These are phyloP conservation scores for Exserohilum rostratum DNA, from an alignment of 2,329 filamentous ascomycete species.

Conservation along the genomic window DNA sequence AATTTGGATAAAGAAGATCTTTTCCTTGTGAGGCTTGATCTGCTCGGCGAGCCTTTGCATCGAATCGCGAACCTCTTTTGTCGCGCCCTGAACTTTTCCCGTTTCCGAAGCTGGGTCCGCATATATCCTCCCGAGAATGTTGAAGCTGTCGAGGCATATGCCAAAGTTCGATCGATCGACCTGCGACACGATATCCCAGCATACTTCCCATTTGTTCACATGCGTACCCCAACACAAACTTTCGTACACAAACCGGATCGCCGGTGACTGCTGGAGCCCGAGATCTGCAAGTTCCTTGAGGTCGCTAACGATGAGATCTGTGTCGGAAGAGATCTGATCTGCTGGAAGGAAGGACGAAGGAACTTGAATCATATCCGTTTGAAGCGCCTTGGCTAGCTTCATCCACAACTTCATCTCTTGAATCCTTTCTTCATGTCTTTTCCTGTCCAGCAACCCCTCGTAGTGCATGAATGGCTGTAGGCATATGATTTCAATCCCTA, in stretches of 20 bases:
- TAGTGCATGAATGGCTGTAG: conserved; percentile 81
- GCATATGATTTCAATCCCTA: conserved; percentile 65
- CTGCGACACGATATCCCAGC: conserved; percentile 69
- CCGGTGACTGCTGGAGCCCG: conserved; percentile 62
- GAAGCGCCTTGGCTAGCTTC: conserved; percentile 65
- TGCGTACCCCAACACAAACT: conserved; percentile 74
- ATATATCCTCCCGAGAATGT: conserved; percentile 73
- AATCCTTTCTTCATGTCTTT: conserved; percentile 62
- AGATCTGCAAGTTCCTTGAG: conserved; percentile 70
- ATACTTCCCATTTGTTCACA: conserved; percentile 72
- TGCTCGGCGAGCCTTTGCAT: conserved; percentile 60
- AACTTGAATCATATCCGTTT: conserved; percentile 75
- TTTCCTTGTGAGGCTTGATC: conserved; percentile 61
- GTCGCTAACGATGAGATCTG: conserved; percentile 65
- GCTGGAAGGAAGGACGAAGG: conserved; percentile 71
- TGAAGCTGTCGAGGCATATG: conserved; percentile 78
- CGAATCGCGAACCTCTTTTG: conserved; percentile 61
- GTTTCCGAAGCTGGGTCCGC: conserved; percentile 66
- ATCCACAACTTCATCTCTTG: conserved; percentile 74
- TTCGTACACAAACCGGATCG: conserved; percentile 75
- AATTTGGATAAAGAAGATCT: conserved; percentile 78
- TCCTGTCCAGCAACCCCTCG: conserved; percentile 72
- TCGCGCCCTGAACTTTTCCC: conserved; percentile 61
- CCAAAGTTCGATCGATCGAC: conserved; percentile 76
- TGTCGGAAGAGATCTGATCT: conserved; percentile 58